Evolutionary conservation across 768 basidiomycete species (phyloP).

Genomic region (Paxillus rubicundulus): DNA sequence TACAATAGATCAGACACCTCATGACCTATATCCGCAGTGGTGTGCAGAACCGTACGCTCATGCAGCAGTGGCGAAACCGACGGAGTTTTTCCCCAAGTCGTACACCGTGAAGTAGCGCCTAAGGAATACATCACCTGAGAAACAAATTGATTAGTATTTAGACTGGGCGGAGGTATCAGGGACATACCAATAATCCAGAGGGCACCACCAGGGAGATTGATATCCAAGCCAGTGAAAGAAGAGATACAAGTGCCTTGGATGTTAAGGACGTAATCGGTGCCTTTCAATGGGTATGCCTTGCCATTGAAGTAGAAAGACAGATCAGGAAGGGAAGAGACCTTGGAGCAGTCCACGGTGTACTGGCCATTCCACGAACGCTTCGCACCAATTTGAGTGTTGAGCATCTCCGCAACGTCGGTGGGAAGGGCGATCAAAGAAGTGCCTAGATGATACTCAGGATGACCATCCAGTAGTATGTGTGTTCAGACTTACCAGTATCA

Average conservation of each 20-base stretch:
- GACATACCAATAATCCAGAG: slow-evolving; percentile 85
- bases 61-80: slow-evolving; percentile 72
- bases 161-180: background rate
- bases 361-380: slow-evolving; percentile 95
- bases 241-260: slow-evolving; percentile 93
- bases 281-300: slow-evolving; percentile 74
- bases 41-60: slow-evolving; percentile 17
- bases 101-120: slow-evolving; percentile 93
- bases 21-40: background rate
- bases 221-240: slow-evolving; percentile 88
- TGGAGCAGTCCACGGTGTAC: slow-evolving; percentile 86
- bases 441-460: slow-evolving; percentile 41
- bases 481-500: slow-evolving; percentile 63
- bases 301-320: slow-evolving; percentile 82
- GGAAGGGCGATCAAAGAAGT: slow-evolving; percentile 94
- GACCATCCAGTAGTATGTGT: background rate
- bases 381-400: slow-evolving; percentile 94
- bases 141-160: slow-evolving; percentile 7
- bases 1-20: slow-evolving; percentile 10
- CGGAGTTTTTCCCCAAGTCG: slow-evolving; percentile 71
- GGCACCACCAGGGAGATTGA: slow-evolving; percentile 75
- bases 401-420: slow-evolving; percentile 94
- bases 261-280: slow-evolving; percentile 86
- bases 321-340: slow-evolving; percentile 79
- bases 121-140: slow-evolving; percentile 81